Evolutionary conservation across 2,329 filamentous ascomycete genomes (phyloP), one percentile per base, ranked within the genome.

Genomic region (Pseudogymnoascus sp.): DNA sequence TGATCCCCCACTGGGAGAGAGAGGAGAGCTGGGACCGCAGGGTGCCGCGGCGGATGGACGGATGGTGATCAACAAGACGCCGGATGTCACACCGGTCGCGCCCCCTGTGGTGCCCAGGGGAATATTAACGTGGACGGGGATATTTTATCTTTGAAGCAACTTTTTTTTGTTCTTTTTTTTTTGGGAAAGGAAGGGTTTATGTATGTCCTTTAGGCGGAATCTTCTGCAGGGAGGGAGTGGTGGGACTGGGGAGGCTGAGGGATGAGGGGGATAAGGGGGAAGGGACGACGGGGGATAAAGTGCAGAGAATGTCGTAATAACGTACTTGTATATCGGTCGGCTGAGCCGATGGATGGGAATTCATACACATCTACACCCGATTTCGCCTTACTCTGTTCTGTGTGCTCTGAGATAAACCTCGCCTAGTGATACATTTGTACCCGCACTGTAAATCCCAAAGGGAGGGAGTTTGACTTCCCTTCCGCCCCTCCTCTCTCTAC

Each of bases 291-390:
- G 46, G 26, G 40, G 26, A 16, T 53, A 53, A 19, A 19, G 26
- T 53, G 40, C 40, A 43, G 40, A 24, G 40, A 40, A 40, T 7
- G 2, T 46, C 41, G 41, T 53, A 16, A 19, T 19, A 53, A 53
- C 46, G 46, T 53, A 31, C 46, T 31, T 53, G 26, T 53, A 53
- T 53, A 53, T 53, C 46, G 46, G 46, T 53, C 46, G 46, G 46
- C 46, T 53, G 46, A 53, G 46, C 46, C 46, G 46, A 53, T 53
- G 14, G 46, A 53, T 31, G 14, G 46, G 46, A 31, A 53, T 53
- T 53, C 46, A 53, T 53, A 53, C 46, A 53, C 46, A 53, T 53
- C 46, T 53, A 53, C 46, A 53, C 46, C 26, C 26, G 24, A 16
- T 19, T 53, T 31, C 8, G 28, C 2, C 8, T 31, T 10, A 31